phyloP scores from a whole-genome alignment of 768 basidiomycete genomes.

The Pseudohyphozyma bogoriensis region DNA sequence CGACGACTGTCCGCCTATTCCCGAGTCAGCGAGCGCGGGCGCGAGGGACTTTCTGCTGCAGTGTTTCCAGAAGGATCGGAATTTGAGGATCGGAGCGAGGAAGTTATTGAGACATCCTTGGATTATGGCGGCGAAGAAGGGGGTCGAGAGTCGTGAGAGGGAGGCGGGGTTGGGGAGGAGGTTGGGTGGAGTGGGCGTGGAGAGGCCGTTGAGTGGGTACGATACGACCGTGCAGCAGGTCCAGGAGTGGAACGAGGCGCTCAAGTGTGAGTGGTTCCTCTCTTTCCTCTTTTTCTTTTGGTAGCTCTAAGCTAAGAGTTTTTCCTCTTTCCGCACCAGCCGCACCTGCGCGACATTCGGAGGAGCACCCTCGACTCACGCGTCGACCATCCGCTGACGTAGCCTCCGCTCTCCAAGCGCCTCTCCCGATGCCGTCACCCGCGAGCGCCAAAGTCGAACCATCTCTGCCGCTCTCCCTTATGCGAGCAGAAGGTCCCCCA shows the following conservation, averaged over 20 bases:
- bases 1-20: slow-evolving; percentile 93
- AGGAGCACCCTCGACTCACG: neutral
- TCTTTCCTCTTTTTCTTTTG: neutral
- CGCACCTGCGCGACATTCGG: neutral
- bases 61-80: slow-evolving; percentile 96
- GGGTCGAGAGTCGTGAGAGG: slow-evolving; percentile 60
- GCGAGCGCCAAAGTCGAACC: neutral
- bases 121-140: slow-evolving; percentile 79
- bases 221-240: slow-evolving; percentile 90
- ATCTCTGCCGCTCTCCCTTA: neutral
- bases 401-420: slow-evolving; percentile 23
- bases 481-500: neutral
- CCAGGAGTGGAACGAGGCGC: slow-evolving; percentile 96
- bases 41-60: slow-evolving; percentile 95
- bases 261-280: slow-evolving; percentile 56
- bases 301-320: neutral
- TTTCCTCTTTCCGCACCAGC: neutral
- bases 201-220: slow-evolving; percentile 45
- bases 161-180: slow-evolving; percentile 46
- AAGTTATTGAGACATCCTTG: slow-evolving; percentile 88
- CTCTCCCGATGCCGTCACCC: slow-evolving; percentile 15
- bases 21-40: slow-evolving; percentile 82
- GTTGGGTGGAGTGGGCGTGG: slow-evolving; percentile 15
- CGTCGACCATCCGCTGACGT: slow-evolving; percentile 18
- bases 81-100: slow-evolving; percentile 84